Conservation (phyloP, 2,329 filamentous ascomycete genomes). For the Sclerotinia trifoliorum region DNA sequence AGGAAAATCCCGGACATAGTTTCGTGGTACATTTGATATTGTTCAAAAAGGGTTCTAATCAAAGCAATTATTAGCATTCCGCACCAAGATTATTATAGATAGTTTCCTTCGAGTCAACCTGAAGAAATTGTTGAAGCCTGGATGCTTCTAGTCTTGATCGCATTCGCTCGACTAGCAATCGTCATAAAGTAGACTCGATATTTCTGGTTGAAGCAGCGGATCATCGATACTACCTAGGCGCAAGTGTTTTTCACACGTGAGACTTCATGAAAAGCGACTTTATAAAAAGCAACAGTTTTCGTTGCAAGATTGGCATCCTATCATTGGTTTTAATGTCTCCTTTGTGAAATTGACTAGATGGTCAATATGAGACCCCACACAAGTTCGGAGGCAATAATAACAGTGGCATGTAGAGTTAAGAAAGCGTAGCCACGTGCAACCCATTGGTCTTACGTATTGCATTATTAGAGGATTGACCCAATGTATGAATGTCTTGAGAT, state of each 20-base stretch:
- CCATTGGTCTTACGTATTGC: not conserved
- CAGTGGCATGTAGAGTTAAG: not conserved
- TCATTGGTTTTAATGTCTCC: not conserved
- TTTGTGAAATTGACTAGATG: not conserved
- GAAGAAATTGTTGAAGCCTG: not conserved
- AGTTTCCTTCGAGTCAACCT: not conserved
- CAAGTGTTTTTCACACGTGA: conserved; percentile 10
- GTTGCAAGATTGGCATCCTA: not conserved
- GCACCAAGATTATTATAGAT: not conserved
- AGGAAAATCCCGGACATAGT: conserved; percentile 9
- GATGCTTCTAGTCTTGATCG: not conserved
- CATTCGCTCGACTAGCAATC: not conserved
- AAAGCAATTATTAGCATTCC: not conserved
- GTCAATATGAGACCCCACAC: not conserved
- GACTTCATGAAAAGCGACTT: conserved; percentile 1
- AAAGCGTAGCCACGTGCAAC: not conserved
- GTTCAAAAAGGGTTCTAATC: not conserved
- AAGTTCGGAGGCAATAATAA: not conserved
- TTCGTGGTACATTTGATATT: conserved; percentile 6
- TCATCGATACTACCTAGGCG: not conserved
- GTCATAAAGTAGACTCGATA: not conserved
- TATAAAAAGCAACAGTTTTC: not conserved
- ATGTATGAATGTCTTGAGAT: conserved; percentile 9
- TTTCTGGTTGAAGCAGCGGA: not conserved
- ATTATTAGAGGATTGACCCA: not conserved